Conservation (phyloP, 768 basidiomycete genomes). For the Mycena venus region DNA sequence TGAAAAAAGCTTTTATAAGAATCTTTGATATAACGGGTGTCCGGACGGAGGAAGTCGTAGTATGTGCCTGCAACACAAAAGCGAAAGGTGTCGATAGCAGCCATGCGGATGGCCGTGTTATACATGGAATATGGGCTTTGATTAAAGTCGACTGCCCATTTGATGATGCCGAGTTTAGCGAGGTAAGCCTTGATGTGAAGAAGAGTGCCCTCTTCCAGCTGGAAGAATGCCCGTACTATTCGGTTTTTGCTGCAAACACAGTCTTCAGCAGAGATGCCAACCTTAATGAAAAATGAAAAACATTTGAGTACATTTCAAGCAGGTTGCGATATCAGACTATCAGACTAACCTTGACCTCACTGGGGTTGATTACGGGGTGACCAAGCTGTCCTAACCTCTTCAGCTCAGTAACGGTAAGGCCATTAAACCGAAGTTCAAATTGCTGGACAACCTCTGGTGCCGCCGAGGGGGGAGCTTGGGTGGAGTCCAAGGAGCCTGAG, state of each 20-base stretch:
- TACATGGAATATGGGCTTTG: conserved; percentile 24
- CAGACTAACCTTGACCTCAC: conserved; percentile 15
- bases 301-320: neutral
- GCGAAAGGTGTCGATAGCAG: conserved; percentile 25
- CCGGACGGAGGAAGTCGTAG: conserved; percentile 7
- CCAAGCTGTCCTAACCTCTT: neutral
- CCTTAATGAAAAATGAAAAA: neutral
- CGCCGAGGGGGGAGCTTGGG: neutral
- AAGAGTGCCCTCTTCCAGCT: conserved; percentile 12
- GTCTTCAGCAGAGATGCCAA: neutral
- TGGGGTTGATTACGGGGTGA: neutral
- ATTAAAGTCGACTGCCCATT: conserved; percentile 11
- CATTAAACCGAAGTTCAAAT: conserved; percentile 7
- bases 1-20: no score
- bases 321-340: neutral
- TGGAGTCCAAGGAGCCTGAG: neutral
- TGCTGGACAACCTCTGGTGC: neutral
- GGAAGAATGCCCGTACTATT: neutral
- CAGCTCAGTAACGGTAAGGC: conserved; percentile 12
- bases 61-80: neutral
- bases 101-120: no score
- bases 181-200: conserved; percentile 9
- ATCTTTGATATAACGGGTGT: neutral
- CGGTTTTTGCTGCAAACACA: neutral
- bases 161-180: conserved; percentile 8